Percentiles rank a stretch among this genome's conserved stretches.
Evolutionary conservation across 2,329 filamentous ascomycete genomes (phyloP).

Genomic region (Graphilbum sp.): DNA sequence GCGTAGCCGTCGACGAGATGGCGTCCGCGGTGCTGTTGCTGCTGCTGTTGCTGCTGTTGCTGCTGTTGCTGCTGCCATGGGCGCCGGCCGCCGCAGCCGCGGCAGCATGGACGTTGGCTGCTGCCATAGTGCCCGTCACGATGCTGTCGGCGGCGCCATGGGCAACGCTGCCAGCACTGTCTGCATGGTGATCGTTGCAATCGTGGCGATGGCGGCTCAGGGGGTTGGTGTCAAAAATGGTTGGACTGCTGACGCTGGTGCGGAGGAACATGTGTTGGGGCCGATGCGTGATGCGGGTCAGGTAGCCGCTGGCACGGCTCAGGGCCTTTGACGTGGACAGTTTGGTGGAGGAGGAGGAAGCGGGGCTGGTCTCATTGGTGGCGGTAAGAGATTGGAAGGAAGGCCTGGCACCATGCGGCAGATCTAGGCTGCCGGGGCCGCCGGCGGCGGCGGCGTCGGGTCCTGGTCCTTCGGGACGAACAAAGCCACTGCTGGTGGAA

Average conservation of each 20-base stretch:
- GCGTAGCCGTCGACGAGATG: no score
- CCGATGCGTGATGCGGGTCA: constrained; percentile 34
- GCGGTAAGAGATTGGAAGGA: not conserved
- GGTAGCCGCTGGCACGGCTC: constrained; percentile 28
- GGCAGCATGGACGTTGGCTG: no score
- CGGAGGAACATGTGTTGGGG: constrained; percentile 26
- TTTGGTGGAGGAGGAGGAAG: not conserved
- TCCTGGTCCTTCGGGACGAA: no score
- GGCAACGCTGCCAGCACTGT: not conserved
- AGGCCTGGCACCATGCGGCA: no score
- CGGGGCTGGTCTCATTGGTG: not conserved
- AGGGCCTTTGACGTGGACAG: constrained; percentile 19
- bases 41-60: no score
- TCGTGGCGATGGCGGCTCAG: not conserved
- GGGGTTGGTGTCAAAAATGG: not conserved
- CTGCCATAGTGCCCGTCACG: no score
- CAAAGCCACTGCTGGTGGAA: not conserved
- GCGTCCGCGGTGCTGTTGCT: no score
- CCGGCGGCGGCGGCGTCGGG: not conserved
- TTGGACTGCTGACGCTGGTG: constrained; percentile 12
- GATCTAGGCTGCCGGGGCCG: no score
- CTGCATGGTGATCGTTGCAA: no score
- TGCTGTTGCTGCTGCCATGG: no score
- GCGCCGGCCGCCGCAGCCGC: no score
- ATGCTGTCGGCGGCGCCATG: no score